These are phyloP conservation scores for Vachellia collinsii DNA, from an alignment of 306 rosid species.

Conservation along the genomic window DNA sequence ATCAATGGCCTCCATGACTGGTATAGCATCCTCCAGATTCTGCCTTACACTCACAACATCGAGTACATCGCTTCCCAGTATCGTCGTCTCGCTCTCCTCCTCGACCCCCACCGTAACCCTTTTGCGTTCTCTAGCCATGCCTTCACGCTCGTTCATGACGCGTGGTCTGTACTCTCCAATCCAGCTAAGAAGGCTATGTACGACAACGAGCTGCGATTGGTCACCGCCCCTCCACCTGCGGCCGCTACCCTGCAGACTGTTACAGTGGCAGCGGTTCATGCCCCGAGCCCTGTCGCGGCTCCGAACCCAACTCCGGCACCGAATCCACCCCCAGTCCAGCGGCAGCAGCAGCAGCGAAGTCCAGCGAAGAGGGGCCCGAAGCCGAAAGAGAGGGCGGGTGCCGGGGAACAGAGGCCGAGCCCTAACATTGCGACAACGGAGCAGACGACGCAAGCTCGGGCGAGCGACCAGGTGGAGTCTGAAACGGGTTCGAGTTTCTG, in stretches of 20 bases:
- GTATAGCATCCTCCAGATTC: conserved; percentile 68
- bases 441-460: conserved; percentile 33
- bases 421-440: conserved; percentile 45
- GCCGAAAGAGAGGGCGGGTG: conserved; percentile 35
- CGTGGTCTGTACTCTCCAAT: conserved; percentile 78
- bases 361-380: conserved; percentile 45
- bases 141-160: conserved; percentile 71
- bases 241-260: conserved; percentile 39
- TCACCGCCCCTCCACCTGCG: conserved; percentile 38
- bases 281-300: background rate
- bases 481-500: conserved; percentile 56
- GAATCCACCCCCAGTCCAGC: conserved; percentile 16
- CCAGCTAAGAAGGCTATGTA: conserved; percentile 60
- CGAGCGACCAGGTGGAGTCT: conserved; percentile 20
- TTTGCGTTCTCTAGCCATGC: conserved; percentile 68
- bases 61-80: conserved; percentile 77
- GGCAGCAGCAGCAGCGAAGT: conserved; percentile 17
- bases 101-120: conserved; percentile 65
- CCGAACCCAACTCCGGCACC: background rate
- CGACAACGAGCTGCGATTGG: conserved; percentile 59
- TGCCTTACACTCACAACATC: conserved; percentile 61
- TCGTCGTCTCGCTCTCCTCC: conserved; percentile 72
- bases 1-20: conserved; percentile 66
- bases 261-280: conserved; percentile 16
- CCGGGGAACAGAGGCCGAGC: conserved; percentile 50